Evolutionary conservation across 352 stramenopile genomes (phyloP), one percentile per base, ranked within the genome.

Genomic region (Thraustochytrium sp.): DNA sequence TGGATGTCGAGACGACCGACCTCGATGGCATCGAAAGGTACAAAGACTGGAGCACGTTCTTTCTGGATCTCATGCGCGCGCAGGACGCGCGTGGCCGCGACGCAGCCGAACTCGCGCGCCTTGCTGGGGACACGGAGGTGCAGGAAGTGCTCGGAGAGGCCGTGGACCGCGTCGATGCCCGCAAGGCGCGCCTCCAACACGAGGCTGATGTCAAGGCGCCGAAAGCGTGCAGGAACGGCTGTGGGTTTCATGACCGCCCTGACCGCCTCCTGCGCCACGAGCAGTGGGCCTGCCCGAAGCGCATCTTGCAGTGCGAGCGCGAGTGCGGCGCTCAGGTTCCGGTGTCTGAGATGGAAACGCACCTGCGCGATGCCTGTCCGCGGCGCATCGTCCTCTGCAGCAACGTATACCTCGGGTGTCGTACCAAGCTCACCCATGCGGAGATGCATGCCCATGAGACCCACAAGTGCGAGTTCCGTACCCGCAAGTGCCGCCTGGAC

Each of bases 381-480:
- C 63, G 62, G 29, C 49, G 82, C 31, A 82, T 86, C 48, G 68
- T 84, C 2, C 68, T 48, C 31, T 86, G 82, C 82, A 34, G 75
- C 26, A 84, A 85, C 68, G 53, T 82, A 11, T 86, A 84, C 37
- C 64, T 48, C 31, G 82, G 82, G 31, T 86, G 82, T 75, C 54
- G 76, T 36, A 29, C 51, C 34, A 84, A 34, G 42, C 85, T 86
- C 76, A 23, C 42, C 18, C 73, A 82, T 2, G 73, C 55, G 29
- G 40, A 84, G 8, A 82, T 86, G 34, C 48, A 37, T 0, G 23
- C 44, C n/a, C 82, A 86, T 54, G 51, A 78, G 34, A 80, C 40
- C 23, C 82, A 86, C 75, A 84, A 84, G 82, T 86, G 82, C 59
- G 77, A 85, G 54, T 86, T 82, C 44, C 48, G 82, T 26, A 26